Evolutionary conservation across 2,329 filamentous ascomycete genomes (phyloP).

Genomic region (Aspergillus texensis): DNA sequence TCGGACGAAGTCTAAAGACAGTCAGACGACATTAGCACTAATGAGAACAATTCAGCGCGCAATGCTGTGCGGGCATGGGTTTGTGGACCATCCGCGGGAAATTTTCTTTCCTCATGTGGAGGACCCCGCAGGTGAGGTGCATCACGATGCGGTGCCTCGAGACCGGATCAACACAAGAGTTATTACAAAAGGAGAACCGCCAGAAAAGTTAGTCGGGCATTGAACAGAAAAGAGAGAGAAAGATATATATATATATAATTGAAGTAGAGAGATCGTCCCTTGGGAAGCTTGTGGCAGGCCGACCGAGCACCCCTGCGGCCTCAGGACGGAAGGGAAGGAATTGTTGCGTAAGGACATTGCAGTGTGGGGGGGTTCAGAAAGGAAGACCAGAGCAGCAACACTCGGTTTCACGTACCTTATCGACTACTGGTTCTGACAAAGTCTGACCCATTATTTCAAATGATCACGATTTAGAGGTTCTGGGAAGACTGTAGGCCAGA

Average conservation of each 20-base stretch:
- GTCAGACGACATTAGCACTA: conserved; percentile 15
- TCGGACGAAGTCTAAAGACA: conserved; percentile 73
- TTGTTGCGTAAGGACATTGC: conserved; percentile 26
- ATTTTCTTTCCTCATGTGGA: conserved; percentile 18
- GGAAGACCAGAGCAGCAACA: conserved; percentile 22
- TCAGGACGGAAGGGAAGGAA: conserved; percentile 16
- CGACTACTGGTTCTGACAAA: conserved; percentile 96
- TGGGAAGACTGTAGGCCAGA: conserved; percentile 10
- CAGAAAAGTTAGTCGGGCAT: background rate
- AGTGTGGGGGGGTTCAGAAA: conserved; percentile 29
- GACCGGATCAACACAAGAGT: background rate
- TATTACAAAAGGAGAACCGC: background rate
- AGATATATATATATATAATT: background rate
- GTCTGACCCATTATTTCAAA: conserved; percentile 87
- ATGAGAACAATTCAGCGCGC: conserved; percentile 2
- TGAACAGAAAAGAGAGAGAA: background rate
- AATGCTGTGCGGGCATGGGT: conserved; percentile 12
- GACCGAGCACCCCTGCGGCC: conserved; percentile 4
- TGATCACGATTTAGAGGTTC: conserved; percentile 23
- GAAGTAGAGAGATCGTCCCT: background rate
- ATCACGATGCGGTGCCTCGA: conserved; percentile 10
- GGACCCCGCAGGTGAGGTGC: conserved; percentile 18
- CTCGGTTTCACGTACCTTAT: conserved; percentile 73
- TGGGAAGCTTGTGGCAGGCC: conserved; percentile 5
- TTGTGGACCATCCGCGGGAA: conserved; percentile 14